Percentiles rank a stretch among this genome's conserved stretches.
Evolutionary conservation across 1,284 basidiomycete genomes (phyloP).

Genomic region (Takashimella koratensis): DNA sequence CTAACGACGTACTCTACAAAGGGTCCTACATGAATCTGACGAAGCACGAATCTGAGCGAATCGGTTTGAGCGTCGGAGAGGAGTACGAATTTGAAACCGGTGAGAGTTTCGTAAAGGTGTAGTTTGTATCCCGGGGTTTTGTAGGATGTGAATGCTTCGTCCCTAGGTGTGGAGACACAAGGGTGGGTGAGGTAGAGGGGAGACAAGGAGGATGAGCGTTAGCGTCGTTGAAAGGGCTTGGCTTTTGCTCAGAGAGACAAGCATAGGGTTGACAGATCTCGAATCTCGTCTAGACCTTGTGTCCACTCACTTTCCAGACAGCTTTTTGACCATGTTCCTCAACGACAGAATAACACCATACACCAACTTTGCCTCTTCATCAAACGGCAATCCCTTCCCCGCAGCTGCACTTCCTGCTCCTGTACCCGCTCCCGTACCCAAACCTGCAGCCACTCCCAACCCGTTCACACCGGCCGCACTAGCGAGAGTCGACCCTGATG

Average conservation of each 20-base stretch:
- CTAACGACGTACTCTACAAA: slow-evolving; percentile 91
- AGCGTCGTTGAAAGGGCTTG: too few species aligned
- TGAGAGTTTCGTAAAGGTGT: slow-evolving; percentile 85
- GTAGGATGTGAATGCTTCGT: slow-evolving; percentile 87
- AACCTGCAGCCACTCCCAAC: background rate
- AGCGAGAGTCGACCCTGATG: background rate
- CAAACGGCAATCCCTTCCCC: slow-evolving; percentile 66
- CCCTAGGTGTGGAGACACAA: slow-evolving; percentile 52
- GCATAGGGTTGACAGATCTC: background rate
- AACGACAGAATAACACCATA: slow-evolving; percentile 92
- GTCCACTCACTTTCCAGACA: slow-evolving; percentile 76
- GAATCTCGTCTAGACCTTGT: too few species aligned
- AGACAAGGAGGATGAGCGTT: too few species aligned
- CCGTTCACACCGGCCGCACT: background rate
- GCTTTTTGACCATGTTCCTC: slow-evolving; percentile 90
- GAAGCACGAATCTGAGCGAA: slow-evolving; percentile 74
- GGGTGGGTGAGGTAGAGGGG: background rate
- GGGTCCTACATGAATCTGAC: slow-evolving; percentile 87
- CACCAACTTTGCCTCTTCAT: slow-evolving; percentile 96
- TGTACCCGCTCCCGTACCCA: slow-evolving; percentile 1
- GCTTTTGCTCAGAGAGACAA: background rate
- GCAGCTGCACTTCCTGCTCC: slow-evolving; percentile 4
- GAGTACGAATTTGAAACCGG: slow-evolving; percentile 93
- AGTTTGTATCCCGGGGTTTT: slow-evolving; percentile 89
- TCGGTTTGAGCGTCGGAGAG: slow-evolving; percentile 81